Conservation (phyloP, 2,329 filamentous ascomycete genomes). For the Paramyrothecium sp. region DNA sequence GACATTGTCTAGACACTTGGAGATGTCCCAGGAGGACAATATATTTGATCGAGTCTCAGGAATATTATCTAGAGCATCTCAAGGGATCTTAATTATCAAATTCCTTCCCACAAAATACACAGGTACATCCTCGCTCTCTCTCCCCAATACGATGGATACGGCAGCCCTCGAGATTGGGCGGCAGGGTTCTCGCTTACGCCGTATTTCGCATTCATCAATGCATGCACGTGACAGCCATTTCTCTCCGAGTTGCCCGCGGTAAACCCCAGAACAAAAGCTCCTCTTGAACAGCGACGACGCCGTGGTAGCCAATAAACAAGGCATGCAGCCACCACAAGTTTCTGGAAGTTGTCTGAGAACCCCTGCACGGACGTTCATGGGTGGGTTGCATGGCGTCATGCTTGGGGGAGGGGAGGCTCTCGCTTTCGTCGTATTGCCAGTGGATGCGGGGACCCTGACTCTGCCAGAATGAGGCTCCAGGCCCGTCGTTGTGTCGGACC, state of each 20-base stretch:
- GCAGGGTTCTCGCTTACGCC: neutral
- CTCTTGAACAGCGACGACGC: too few relatives aligned
- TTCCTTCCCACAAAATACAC: too few relatives aligned
- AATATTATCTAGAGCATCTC: too few relatives aligned
- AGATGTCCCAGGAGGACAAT: too few relatives aligned
- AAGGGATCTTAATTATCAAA: too few relatives aligned
- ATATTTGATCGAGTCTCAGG: too few relatives aligned
- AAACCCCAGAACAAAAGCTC: too few relatives aligned
- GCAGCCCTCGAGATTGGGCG: too few relatives aligned
- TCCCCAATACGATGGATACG: neutral
- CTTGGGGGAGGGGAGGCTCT: constrained; percentile 6
- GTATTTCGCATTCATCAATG: neutral
- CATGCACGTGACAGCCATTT: neutral
- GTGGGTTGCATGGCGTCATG: constrained; percentile 11
- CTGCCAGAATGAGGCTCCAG: neutral
- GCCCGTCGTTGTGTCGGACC: neutral
- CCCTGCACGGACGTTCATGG: constrained; percentile 7
- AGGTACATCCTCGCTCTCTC: too few relatives aligned
- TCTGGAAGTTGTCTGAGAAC: constrained; percentile 8
- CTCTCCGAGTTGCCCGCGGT: neutral
- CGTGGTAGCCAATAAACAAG: too few relatives aligned
- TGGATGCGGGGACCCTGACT: neutral
- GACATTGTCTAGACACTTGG: too few relatives aligned
- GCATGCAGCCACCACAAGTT: neutral
- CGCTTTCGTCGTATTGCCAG: constrained; percentile 28